phyloP scores from a whole-genome alignment of 2,329 filamentous ascomycete species.

The Fusarium bulbicola region DNA sequence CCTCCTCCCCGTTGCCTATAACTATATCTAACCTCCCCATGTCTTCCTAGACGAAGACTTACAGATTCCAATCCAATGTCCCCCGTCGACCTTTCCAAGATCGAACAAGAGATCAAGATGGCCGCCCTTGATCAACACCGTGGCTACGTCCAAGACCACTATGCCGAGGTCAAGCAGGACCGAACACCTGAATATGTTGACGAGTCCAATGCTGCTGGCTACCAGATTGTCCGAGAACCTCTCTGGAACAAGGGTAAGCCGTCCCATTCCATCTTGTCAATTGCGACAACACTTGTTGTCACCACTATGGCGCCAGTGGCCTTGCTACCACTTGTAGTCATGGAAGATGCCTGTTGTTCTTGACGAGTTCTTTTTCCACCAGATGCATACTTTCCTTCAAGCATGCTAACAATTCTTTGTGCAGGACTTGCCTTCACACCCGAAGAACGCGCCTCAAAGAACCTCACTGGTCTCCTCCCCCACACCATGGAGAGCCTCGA shows the following conservation, averaged over 20 bases:
- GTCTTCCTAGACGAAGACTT: slow-evolving; percentile 58
- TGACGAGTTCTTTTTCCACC: not conserved
- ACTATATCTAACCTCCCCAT: slow-evolving; percentile 61
- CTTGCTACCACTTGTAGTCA: not conserved
- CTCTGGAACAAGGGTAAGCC: slow-evolving; percentile 71
- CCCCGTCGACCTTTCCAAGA: slow-evolving; percentile 63
- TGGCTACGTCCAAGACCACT: slow-evolving; percentile 67
- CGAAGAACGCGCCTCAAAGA: slow-evolving; percentile 70
- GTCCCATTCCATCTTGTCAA: slow-evolving; percentile 12
- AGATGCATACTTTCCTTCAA: not conserved
- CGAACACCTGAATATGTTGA: slow-evolving; percentile 63
- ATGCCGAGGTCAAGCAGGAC: slow-evolving; percentile 64
- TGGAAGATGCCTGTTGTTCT: not conserved
- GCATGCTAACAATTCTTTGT: slow-evolving; percentile 19
- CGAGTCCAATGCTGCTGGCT: slow-evolving; percentile 63
- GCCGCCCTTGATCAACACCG: slow-evolving; percentile 67
- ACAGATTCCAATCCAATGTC: slow-evolving; percentile 65
- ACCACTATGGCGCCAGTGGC: slow-evolving; percentile 16
- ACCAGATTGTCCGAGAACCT: slow-evolving; percentile 69
- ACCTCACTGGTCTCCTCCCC: slow-evolving; percentile 72
- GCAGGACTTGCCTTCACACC: slow-evolving; percentile 71
- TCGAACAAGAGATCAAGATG: slow-evolving; percentile 69
- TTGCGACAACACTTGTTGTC: slow-evolving; percentile 22
- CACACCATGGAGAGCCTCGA: slow-evolving; percentile 69
- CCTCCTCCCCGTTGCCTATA: slow-evolving; percentile 48